Conservation (phyloP, 306 rosid genomes). For the Nissolia schottii region DNA sequence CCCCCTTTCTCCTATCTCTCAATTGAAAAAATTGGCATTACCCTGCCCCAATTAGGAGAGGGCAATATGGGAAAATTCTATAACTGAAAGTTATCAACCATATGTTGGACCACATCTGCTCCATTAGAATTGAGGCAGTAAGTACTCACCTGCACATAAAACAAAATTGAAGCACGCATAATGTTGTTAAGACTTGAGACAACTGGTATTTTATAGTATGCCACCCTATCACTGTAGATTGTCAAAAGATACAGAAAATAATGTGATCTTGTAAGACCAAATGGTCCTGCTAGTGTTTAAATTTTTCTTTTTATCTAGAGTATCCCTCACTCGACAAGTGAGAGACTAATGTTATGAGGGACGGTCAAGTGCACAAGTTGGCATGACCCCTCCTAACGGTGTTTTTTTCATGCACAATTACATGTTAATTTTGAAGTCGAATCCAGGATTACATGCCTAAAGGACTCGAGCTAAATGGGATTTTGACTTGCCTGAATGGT, state of each 20-base stretch:
- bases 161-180: neutral
- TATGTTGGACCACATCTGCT: constrained; percentile 75
- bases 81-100: constrained; percentile 65
- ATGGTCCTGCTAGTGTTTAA: neutral
- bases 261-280: neutral
- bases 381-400: too few relatives aligned
- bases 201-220: neutral
- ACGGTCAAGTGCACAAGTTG: too few relatives aligned
- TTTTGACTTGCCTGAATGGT: constrained; percentile 80
- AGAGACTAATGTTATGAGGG: too few relatives aligned
- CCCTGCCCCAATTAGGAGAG: neutral
- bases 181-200: neutral
- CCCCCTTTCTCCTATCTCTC: neutral
- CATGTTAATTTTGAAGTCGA: too few relatives aligned
- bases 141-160: constrained; percentile 51
- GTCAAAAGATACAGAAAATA: neutral
- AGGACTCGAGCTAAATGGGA: too few relatives aligned
- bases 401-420: too few relatives aligned
- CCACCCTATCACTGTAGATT: neutral
- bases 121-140: constrained; percentile 59
- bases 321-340: too few relatives aligned
- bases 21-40: neutral
- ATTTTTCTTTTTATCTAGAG: too few relatives aligned
- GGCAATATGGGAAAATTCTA: constrained; percentile 16
- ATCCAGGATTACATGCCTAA: too few relatives aligned